phyloP scores from a whole-genome alignment of 2,329 filamentous ascomycete genomes.

The Sporothrix curviconia region DNA sequence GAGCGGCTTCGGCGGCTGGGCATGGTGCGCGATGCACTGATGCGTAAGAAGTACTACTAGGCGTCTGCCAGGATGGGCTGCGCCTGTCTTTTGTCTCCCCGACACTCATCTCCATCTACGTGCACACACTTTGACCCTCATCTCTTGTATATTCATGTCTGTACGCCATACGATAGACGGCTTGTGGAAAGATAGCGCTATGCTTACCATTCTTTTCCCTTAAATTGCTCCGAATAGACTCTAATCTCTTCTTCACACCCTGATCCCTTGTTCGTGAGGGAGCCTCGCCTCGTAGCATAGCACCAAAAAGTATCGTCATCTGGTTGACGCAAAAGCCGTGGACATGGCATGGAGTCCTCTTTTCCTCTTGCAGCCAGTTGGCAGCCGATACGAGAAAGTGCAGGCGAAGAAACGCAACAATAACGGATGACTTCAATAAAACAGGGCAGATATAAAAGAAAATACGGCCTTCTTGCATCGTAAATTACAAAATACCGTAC shows the following conservation, averaged over 20 bases:
- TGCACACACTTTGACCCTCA: too few relatives aligned
- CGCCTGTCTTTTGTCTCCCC: too few relatives aligned
- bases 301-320: neutral
- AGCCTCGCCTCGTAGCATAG: neutral
- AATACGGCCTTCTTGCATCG: neutral
- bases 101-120: too few relatives aligned
- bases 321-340: neutral
- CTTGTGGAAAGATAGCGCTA: neutral
- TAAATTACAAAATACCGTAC: neutral
- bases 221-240: slow-evolving; percentile 8
- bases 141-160: neutral
- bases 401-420: too few relatives aligned
- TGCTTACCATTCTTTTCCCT: neutral
- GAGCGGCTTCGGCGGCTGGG: slow-evolving; percentile 45
- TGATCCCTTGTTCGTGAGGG: too few relatives aligned
- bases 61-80: too few relatives aligned
- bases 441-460: too few relatives aligned
- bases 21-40: slow-evolving; percentile 21
- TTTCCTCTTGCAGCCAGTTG: too few relatives aligned
- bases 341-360: too few relatives aligned
- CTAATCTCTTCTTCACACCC: neutral
- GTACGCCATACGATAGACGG: neutral
- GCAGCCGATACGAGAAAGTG: too few relatives aligned
- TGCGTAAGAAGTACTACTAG: slow-evolving; percentile 19
- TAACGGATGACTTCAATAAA: too few relatives aligned